A percentile compares a stretch with the other conserved stretches of the same genome.
Conservation (phyloP, 768 basidiomycete species). For the Inosperma sp. region DNA sequence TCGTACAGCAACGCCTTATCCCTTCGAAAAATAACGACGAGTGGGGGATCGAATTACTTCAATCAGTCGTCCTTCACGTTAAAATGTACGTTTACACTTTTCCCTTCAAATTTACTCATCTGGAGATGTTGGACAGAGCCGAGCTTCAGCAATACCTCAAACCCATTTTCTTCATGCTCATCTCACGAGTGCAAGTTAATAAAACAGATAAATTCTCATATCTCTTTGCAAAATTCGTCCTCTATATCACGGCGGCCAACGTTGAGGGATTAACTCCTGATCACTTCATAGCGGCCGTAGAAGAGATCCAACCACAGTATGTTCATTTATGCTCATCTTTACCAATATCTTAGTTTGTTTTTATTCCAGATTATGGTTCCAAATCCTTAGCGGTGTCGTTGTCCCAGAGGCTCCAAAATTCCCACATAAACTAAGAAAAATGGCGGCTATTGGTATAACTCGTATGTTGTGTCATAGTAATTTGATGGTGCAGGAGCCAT, state of each 20-base stretch:
- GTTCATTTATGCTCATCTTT: conserved; percentile 20
- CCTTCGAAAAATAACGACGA: conserved; percentile 83
- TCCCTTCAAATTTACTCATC: background rate
- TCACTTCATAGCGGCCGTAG: conserved; percentile 69
- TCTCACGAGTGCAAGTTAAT: conserved; percentile 81
- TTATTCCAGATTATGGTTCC: conserved; percentile 59
- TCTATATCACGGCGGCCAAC: conserved; percentile 71
- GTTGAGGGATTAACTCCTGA: conserved; percentile 74
- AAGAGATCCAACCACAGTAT: conserved; percentile 82
- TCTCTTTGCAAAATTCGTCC: conserved; percentile 73
- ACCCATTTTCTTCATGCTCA: conserved; percentile 66
- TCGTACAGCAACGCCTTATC: conserved; percentile 86
- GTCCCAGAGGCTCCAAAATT: conserved; percentile 78
- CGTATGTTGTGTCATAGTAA: conserved; percentile 72
- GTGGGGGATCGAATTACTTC: conserved; percentile 88
- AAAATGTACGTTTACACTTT: conserved; percentile 57
- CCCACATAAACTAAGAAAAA: conserved; percentile 78
- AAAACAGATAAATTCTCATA: conserved; percentile 89
- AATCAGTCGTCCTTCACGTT: conserved; percentile 66
- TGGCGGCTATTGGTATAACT: conserved; percentile 75
- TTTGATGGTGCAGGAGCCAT: conserved; percentile 63
- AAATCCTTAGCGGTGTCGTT: conserved; percentile 72
- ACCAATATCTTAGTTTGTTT: background rate
- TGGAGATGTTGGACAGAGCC: conserved; percentile 36
- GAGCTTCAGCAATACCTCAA: conserved; percentile 71